These are phyloP conservation scores for Chionographis japonica DNA, from an alignment of 106 monocot genomes.

Conservation along the genomic window DNA sequence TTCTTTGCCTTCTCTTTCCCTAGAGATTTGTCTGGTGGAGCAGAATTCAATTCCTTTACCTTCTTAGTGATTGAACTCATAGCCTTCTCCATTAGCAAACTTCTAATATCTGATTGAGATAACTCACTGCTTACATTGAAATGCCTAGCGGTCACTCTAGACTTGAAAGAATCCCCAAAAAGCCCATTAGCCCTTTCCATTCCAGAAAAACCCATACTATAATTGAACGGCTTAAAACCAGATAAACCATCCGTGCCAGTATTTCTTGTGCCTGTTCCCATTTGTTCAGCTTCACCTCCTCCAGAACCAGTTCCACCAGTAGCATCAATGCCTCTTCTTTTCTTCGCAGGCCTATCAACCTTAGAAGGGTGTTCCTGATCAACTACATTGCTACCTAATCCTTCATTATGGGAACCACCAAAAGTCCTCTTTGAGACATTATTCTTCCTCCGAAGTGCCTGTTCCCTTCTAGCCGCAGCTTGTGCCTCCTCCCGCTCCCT, in stretches of 20 bases:
- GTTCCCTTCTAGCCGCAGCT: constrained; percentile 24
- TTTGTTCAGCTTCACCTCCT: neutral
- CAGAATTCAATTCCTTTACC: constrained; percentile 27
- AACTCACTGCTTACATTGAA: constrained; percentile 14
- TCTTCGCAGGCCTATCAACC: constrained; percentile 12
- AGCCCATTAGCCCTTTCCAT: neutral
- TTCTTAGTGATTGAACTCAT: constrained; percentile 23
- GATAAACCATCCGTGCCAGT: neutral
- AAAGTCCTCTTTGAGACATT: constrained; percentile 12
- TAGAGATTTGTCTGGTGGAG: constrained; percentile 6
- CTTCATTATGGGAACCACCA: constrained; percentile 7
- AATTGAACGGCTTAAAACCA: neutral
- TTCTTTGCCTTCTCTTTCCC: constrained; percentile 17
- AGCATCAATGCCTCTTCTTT: constrained; percentile 16
- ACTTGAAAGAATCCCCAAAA: neutral
- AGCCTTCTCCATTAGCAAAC: constrained; percentile 37
- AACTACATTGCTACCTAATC: neutral
- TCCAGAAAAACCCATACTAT: constrained; percentile 1
- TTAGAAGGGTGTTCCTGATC: neutral
- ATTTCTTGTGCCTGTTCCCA: neutral
- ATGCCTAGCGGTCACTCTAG: neutral
- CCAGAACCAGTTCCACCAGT: constrained; percentile 1
- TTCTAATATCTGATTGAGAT: constrained; percentile 20
- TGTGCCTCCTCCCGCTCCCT: constrained; percentile 35
- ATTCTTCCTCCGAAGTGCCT: constrained; percentile 9